Conservation (phyloP, 2,329 filamentous ascomycete species). For the Penicillium brevicompactum region DNA sequence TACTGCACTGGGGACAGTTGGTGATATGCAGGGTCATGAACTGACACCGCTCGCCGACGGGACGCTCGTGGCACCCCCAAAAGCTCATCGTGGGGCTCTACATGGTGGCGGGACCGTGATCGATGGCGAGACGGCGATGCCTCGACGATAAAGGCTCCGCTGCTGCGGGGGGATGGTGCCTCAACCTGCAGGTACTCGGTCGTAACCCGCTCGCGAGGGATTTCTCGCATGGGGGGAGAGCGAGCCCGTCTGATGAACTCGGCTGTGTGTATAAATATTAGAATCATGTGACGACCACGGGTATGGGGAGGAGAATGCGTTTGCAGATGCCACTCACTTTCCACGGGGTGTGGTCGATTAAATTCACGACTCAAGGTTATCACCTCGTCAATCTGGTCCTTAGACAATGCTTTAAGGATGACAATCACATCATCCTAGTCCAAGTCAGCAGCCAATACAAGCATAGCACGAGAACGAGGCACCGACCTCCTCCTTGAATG, state of each 20-base stretch:
- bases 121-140: slow-evolving; percentile 27
- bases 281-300: background rate
- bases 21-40: slow-evolving; percentile 38
- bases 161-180: slow-evolving; percentile 27
- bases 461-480: background rate
- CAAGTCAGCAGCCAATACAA: slow-evolving; percentile 35
- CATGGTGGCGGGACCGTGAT: slow-evolving; percentile 28
- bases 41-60: slow-evolving; percentile 39
- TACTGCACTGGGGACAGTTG: slow-evolving; percentile 36
- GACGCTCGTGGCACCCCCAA: slow-evolving; percentile 31
- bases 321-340: slow-evolving; percentile 31
- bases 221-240: slow-evolving; percentile 23
- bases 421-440: slow-evolving; percentile 75
- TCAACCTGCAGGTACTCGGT: slow-evolving; percentile 27
- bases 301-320: slow-evolving; percentile 11
- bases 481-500: slow-evolving; percentile 80
- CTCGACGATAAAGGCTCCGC: slow-evolving; percentile 37
- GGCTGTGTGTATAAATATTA: slow-evolving; percentile 19
- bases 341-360: slow-evolving; percentile 28
- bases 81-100: slow-evolving; percentile 29
- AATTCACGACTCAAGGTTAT: slow-evolving; percentile 76
- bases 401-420: slow-evolving; percentile 80
- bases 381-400: slow-evolving; percentile 88
- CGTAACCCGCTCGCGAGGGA: slow-evolving; percentile 29
- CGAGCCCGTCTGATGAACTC: slow-evolving; percentile 17